Percentiles rank a stretch among this genome's conserved stretches.
phyloP scores from a whole-genome alignment of 192 early-diverging fungal species.

The Coemansia sp. region DNA sequence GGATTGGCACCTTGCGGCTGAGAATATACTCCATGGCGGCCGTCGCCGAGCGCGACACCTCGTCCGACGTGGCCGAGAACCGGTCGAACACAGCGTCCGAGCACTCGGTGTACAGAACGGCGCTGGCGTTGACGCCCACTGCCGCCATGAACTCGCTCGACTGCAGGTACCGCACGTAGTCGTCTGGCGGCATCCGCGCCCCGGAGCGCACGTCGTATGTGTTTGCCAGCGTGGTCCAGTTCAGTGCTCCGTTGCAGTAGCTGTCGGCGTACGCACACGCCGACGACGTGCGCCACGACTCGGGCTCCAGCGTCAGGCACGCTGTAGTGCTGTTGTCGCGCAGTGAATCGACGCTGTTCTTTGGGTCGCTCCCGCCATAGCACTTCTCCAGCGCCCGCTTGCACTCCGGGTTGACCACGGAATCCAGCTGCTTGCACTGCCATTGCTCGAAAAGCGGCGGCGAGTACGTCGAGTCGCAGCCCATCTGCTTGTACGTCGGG shows the following conservation, averaged over 20 bases:
- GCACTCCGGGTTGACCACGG: constrained; percentile 53
- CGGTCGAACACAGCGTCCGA: constrained; percentile 57
- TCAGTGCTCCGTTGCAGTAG: constrained; percentile 42
- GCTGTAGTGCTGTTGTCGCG: constrained; percentile 11
- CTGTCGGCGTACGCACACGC: constrained; percentile 34
- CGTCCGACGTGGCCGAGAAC: constrained; percentile 48
- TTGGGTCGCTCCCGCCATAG: constrained; percentile 26
- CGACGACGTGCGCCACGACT: constrained; percentile 17
- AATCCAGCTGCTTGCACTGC: constrained; percentile 46
- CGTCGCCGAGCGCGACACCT: constrained; percentile 49
- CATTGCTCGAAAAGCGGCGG: constrained; percentile 16
- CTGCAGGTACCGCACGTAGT: constrained; percentile 65
- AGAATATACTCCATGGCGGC: constrained; percentile 57
- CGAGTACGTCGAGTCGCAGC: constrained; percentile 49
- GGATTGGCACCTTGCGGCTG: constrained; percentile 57
- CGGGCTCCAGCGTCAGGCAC: constrained; percentile 16
- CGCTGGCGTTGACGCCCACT: constrained; percentile 55
- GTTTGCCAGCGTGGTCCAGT: constrained; percentile 64
- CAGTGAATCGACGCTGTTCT: background rate
- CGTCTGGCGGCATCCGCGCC: constrained; percentile 58
- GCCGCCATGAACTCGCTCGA: constrained; percentile 44
- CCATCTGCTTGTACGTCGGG: constrained; percentile 42
- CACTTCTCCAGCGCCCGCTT: constrained; percentile 51
- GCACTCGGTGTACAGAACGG: constrained; percentile 44
- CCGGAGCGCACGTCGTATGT: constrained; percentile 64